phyloP scores from a whole-genome alignment of 2,329 filamentous ascomycete genomes.

The Fusarium beomiforme region DNA sequence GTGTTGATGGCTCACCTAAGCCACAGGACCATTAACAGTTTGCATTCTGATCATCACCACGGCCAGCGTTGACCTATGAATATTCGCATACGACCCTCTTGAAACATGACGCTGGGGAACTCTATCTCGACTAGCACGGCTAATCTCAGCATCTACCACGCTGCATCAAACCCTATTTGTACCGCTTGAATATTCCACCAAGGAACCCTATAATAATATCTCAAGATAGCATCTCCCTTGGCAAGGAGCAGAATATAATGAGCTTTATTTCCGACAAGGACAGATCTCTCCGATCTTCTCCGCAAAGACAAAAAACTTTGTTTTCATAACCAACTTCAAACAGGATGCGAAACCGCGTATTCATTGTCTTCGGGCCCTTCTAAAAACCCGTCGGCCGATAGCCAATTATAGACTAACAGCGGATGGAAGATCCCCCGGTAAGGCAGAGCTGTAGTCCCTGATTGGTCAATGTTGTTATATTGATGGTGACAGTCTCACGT shows the following conservation, averaged over 20 bases:
- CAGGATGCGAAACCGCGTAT: constrained; percentile 26
- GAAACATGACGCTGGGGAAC: background rate
- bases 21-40: background rate
- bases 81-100: background rate
- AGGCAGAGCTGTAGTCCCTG: background rate
- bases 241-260: background rate
- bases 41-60: background rate
- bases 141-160: background rate
- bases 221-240: background rate
- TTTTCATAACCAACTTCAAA: background rate
- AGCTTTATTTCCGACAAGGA: background rate
- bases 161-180: constrained; percentile 6
- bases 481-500: background rate
- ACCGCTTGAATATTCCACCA: background rate
- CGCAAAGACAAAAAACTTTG: constrained; percentile 7
- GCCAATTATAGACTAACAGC: constrained; percentile 12
- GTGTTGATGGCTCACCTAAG: constrained; percentile 38
- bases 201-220: background rate
- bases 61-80: background rate
- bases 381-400: constrained; percentile 18
- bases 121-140: background rate
- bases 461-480: background rate
- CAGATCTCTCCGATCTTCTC: constrained; percentile 7
- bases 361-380: constrained; percentile 15
- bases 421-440: constrained; percentile 26